Percentiles rank a stretch among this genome's conserved stretches.
Evolutionary conservation across 2,329 filamentous ascomycete species (phyloP).

Genomic region (Fusarium foetens): DNA sequence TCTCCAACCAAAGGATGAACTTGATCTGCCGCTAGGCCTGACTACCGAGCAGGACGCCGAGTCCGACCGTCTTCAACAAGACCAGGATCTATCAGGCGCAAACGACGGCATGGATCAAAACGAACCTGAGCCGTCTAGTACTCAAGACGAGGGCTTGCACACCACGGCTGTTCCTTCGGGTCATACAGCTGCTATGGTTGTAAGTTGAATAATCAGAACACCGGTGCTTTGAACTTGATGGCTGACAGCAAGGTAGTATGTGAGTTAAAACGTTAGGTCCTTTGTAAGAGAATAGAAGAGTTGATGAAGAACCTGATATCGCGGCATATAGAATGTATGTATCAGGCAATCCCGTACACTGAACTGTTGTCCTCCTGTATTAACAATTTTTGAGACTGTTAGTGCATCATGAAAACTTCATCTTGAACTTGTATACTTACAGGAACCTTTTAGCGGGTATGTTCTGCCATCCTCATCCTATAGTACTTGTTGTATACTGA

Average conservation of each 20-base stretch:
- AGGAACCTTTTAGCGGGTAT: background rate
- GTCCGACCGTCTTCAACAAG: background rate
- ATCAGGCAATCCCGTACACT: accelerated
- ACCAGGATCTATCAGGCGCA: background rate
- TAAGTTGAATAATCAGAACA: background rate
- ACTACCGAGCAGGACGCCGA: background rate
- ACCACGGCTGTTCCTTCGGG: background rate
- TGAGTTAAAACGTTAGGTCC: background rate
- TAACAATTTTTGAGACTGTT: background rate
- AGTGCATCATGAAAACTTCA: background rate
- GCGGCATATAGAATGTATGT: background rate
- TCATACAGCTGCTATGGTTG: background rate
- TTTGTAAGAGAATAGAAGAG: too few relatives aligned
- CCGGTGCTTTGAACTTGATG: background rate
- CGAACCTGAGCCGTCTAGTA: background rate
- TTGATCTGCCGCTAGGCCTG: background rate
- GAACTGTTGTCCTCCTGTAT: accelerated
- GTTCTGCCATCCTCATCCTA: background rate
- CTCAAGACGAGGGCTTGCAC: background rate
- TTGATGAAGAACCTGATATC: background rate
- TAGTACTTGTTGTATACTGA: background rate
- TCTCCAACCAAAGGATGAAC: background rate
- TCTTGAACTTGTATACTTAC: background rate
- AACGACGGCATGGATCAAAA: background rate
- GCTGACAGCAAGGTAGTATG: background rate